These are phyloP conservation scores for Amanita molliuscula DNA, from an alignment of 768 basidiomycete species.

Conservation along the genomic window DNA sequence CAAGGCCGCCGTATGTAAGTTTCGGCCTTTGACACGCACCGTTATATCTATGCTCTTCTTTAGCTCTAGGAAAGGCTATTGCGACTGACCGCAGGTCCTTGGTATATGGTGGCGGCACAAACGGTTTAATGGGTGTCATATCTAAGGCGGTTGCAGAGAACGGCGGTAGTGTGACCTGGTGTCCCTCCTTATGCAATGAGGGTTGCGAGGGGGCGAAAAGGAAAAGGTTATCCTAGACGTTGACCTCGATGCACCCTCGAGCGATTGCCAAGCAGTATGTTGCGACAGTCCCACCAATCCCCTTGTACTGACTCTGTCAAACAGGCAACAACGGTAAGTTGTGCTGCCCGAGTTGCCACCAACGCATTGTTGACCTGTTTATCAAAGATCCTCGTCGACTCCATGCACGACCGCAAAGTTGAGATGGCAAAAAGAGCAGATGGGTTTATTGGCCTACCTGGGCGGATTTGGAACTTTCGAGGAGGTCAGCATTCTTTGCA, in stretches of 20 bases:
- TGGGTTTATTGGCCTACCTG: conserved; percentile 82
- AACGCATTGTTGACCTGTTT: neutral
- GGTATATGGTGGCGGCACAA: conserved; percentile 80
- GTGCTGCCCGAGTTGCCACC: neutral
- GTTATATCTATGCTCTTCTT: neutral
- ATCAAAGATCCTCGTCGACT: conserved; percentile 57
- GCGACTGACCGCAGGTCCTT: conserved; percentile 50
- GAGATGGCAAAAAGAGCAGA: conserved; percentile 78
- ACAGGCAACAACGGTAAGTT: neutral
- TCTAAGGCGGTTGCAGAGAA: conserved; percentile 52
- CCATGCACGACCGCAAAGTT: conserved; percentile 85
- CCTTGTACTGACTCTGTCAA: neutral
- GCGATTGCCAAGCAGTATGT: conserved; percentile 17
- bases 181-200: conserved; percentile 73
- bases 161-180: conserved; percentile 68
- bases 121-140: conserved; percentile 82
- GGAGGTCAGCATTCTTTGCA: conserved; percentile 44
- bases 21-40: neutral
- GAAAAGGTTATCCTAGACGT: conserved; percentile 30
- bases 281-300: neutral
- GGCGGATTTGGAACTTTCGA: conserved; percentile 96
- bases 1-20: conserved; percentile 63
- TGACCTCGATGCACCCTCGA: conserved; percentile 9
- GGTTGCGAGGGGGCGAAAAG: conserved; percentile 49
- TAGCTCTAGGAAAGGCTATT: conserved; percentile 69